Evolutionary conservation across 106 monocot species (phyloP).

Genomic region (Dendrobium chrysotoxum): DNA sequence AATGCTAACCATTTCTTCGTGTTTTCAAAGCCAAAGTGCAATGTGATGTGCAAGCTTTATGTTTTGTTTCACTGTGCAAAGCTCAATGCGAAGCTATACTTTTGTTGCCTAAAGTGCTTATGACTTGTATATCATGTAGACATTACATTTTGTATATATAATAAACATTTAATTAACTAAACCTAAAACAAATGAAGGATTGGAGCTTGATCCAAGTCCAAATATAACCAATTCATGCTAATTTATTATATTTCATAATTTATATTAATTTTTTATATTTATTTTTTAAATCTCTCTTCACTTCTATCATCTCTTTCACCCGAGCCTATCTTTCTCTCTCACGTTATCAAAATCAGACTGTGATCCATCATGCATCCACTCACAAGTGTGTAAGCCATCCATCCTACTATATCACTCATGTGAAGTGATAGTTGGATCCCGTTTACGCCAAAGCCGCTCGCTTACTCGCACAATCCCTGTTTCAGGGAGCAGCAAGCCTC

Average conservation of each 20-base stretch:
- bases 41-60: neutral
- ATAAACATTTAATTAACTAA: neutral
- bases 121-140: neutral
- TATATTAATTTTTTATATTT: neutral
- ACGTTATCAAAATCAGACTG: neutral
- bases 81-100: neutral
- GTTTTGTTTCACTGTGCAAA: neutral
- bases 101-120: neutral
- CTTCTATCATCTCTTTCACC: neutral
- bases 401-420: neutral
- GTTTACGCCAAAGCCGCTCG: neutral
- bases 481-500: too few relatives aligned
- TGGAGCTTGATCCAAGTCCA: neutral
- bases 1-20: neutral
- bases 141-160: neutral
- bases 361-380: neutral
- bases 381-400: neutral
- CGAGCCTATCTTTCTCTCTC: neutral
- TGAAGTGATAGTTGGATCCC: neutral
- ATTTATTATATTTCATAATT: neutral
- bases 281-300: neutral
- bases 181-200: constrained; percentile 1
- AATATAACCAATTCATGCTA: too few relatives aligned
- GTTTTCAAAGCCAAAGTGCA: neutral
- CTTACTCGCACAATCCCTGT: neutral